Conservation (phyloP, 768 basidiomycete species). For the Cystofilobasidium ferigula region DNA sequence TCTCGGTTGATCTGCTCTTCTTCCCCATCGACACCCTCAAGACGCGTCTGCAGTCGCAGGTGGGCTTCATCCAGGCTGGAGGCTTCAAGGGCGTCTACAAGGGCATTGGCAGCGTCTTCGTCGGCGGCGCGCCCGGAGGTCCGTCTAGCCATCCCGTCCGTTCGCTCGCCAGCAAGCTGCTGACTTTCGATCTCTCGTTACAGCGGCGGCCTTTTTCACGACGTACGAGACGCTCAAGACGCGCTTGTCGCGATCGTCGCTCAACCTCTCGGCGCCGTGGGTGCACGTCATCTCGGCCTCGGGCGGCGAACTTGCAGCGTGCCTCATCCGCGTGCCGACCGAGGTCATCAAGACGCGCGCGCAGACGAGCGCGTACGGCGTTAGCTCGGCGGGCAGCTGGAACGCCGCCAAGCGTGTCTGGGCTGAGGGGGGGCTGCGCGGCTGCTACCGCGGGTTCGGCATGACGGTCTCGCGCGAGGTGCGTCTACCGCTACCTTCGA, state of each 20-base stretch:
- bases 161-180: not conserved
- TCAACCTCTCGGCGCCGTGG: constrained; percentile 46
- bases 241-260: constrained; percentile 39
- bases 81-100: constrained; percentile 86
- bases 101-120: constrained; percentile 83
- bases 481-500: constrained; percentile 28
- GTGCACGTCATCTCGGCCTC: constrained; percentile 50
- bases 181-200: not conserved
- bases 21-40: constrained; percentile 96
- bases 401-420: constrained; percentile 37
- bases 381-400: constrained; percentile 27
- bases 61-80: constrained; percentile 74
- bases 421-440: constrained; percentile 54
- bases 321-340: constrained; percentile 84
- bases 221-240: constrained; percentile 83
- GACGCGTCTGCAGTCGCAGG: constrained; percentile 78
- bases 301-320: constrained; percentile 59
- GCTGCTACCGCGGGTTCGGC: constrained; percentile 80
- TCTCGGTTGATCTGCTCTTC: constrained; percentile 86
- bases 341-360: constrained; percentile 90
- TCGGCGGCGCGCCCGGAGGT: constrained; percentile 96
- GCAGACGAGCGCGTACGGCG: constrained; percentile 70
- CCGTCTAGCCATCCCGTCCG: constrained; percentile 25
- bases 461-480: constrained; percentile 65
- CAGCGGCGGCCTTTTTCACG: constrained; percentile 90